These are phyloP conservation scores for Claviceps monticola DNA, from an alignment of 2,329 filamentous ascomycete species.

Conservation along the genomic window DNA sequence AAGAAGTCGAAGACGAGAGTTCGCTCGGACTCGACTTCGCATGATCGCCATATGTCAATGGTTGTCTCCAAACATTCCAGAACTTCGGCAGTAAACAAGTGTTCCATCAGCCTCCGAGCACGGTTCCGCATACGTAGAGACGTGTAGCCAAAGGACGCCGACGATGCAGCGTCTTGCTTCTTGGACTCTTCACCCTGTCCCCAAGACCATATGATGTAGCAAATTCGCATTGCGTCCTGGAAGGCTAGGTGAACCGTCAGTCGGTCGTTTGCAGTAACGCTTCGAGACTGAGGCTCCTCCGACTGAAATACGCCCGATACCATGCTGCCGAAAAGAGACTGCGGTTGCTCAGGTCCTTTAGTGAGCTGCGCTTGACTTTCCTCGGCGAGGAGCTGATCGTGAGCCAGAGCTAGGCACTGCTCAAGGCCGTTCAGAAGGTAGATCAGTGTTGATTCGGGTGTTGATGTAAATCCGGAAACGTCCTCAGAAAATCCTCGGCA, in stretches of 20 bases:
- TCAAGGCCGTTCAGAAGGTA: slow-evolving; percentile 88
- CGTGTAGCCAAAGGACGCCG: slow-evolving; percentile 79
- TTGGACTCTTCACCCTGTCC: slow-evolving; percentile 48
- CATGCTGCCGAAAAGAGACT: slow-evolving; percentile 89
- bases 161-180: slow-evolving; percentile 50
- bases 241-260: slow-evolving; percentile 92
- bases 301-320: slow-evolving; percentile 80
- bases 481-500: slow-evolving; percentile 8
- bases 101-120: slow-evolving; percentile 75
- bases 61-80: slow-evolving; percentile 88
- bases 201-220: slow-evolving; percentile 94
- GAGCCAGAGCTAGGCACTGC: slow-evolving; percentile 73
- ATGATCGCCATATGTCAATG: slow-evolving; percentile 65
- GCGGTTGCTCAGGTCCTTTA: slow-evolving; percentile 71
- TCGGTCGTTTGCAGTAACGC: slow-evolving; percentile 79
- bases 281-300: slow-evolving; percentile 63
- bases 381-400: slow-evolving; percentile 67
- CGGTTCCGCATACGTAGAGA: slow-evolving; percentile 84
- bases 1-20: slow-evolving; percentile 70
- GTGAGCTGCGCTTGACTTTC: slow-evolving; percentile 53
- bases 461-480: slow-evolving; percentile 7
- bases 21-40: slow-evolving; percentile 31
- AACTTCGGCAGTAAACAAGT: slow-evolving; percentile 82
- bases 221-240: slow-evolving; percentile 86
- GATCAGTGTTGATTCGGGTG: slow-evolving; percentile 60